Percentiles rank a stretch among this genome's conserved stretches.
phyloP scores from a whole-genome alignment of 2,329 filamentous ascomycete genomes.

The Aspergillus bombycis region DNA sequence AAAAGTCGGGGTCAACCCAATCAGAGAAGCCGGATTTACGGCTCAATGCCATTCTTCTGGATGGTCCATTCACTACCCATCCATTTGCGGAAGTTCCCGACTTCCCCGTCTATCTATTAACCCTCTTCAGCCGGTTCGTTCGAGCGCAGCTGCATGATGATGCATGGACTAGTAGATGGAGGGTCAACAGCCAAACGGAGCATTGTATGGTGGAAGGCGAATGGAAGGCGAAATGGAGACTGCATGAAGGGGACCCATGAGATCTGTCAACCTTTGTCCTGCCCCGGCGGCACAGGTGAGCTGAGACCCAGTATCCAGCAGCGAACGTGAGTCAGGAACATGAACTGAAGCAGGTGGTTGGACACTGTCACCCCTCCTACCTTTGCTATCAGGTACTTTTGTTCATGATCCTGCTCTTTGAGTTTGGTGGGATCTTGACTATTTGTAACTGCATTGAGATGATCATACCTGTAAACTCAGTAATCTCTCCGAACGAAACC shows the following conservation, averaged over 20 bases:
- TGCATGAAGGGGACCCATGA: slow-evolving; percentile 12
- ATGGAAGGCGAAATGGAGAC: slow-evolving; percentile 5
- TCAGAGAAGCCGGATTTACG: neutral
- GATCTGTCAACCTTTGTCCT: slow-evolving; percentile 19
- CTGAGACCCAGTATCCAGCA: slow-evolving; percentile 11
- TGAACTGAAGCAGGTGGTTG: slow-evolving; percentile 12
- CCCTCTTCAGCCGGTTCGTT: neutral
- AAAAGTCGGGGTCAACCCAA: neutral
- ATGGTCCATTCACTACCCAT: neutral
- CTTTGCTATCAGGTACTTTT: slow-evolving; percentile 1
- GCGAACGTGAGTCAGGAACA: slow-evolving; percentile 20
- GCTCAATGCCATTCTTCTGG: neutral
- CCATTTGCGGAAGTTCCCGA: neutral
- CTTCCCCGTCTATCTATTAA: neutral
- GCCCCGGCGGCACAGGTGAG: slow-evolving; percentile 8
- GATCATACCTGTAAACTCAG: neutral
- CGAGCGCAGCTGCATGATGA: neutral
- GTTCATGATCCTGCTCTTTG: neutral
- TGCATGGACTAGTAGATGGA: neutral
- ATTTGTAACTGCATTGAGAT: neutral
- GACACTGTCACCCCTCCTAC: neutral
- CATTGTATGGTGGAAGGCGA: neutral
- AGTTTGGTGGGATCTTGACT: neutral
- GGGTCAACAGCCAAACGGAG: neutral
- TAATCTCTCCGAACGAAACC: neutral